phyloP scores from a whole-genome alignment of 2,329 filamentous ascomycete species.

The Domatiomyces catenatus region DNA sequence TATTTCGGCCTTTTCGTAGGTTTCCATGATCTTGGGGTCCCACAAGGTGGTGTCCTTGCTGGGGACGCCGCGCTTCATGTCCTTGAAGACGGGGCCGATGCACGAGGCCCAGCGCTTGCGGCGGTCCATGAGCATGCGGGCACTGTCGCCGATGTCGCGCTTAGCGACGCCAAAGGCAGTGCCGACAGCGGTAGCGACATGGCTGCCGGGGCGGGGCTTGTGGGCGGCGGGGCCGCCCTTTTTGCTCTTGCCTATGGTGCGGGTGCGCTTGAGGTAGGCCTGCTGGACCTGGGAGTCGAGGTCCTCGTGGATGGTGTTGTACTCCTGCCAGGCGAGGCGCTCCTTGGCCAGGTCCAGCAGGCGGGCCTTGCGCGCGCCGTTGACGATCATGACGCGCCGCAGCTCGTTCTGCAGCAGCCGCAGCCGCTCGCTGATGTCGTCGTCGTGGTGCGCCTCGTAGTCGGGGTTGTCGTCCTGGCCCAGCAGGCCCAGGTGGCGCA shows the following conservation, averaged over 20 bases:
- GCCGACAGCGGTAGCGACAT: constrained; percentile 34
- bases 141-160: constrained; percentile 69
- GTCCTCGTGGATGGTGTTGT: constrained; percentile 90
- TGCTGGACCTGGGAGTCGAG: constrained; percentile 88
- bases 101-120: constrained; percentile 77
- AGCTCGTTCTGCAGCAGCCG: constrained; percentile 72
- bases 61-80: constrained; percentile 63
- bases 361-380: constrained; percentile 77
- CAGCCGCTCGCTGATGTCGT: constrained; percentile 81
- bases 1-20: constrained; percentile 58
- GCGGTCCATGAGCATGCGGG: constrained; percentile 83
- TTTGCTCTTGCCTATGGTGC: constrained; percentile 85
- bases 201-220: constrained; percentile 41
- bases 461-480: constrained; percentile 55
- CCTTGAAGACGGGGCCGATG: constrained; percentile 80
- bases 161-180: constrained; percentile 42
- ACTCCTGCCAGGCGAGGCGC: constrained; percentile 91
- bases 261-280: constrained; percentile 87
- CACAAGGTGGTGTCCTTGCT: constrained; percentile 57
- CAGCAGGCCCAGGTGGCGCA: constrained; percentile 79
- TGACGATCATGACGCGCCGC: constrained; percentile 68
- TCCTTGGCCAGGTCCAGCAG: constrained; percentile 78
- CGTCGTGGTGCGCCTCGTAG: constrained; percentile 80
- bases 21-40: constrained; percentile 54
- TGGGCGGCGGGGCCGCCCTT: constrained; percentile 58